A percentile compares a stretch with the other conserved stretches of the same genome.
Conservation (phyloP, 2,329 filamentous ascomycete species). For the Didymella exigua region DNA sequence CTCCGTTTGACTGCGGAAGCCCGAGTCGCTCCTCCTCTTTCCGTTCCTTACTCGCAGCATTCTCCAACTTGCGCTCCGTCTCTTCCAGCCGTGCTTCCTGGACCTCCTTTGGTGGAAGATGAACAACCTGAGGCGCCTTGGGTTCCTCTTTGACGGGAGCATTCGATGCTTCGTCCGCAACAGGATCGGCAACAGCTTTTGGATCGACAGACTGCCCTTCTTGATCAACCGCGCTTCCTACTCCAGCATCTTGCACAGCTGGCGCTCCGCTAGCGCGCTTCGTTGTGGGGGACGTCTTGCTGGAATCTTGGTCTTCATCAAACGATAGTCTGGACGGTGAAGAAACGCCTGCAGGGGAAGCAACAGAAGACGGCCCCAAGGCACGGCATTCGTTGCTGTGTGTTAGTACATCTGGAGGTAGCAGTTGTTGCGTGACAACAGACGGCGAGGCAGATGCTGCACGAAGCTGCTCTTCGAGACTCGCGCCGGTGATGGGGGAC, state of each 20-base stretch:
- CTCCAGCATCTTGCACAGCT: conserved; percentile 20
- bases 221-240: conserved; percentile 1
- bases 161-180: conserved; percentile 22
- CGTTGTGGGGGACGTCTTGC: conserved; percentile 15
- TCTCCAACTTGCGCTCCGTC: conserved; percentile 48
- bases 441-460: conserved; percentile 46
- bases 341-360: conserved; percentile 15
- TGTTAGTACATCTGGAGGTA: conserved; percentile 23
- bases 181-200: conserved; percentile 34
- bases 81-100: conserved; percentile 56
- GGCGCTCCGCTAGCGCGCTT: conserved; percentile 15
- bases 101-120: conserved; percentile 57
- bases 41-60: conserved; percentile 43
- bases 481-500: conserved; percentile 27
- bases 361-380: conserved; percentile 15
- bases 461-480: conserved; percentile 43
- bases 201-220: conserved; percentile 33
- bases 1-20: conserved; percentile 29
- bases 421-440: conserved; percentile 31
- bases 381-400: conserved; percentile 22
- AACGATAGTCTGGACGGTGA: conserved; percentile 14
- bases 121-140: conserved; percentile 47
- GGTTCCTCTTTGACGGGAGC: conserved; percentile 11
- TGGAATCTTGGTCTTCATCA: conserved; percentile 24
- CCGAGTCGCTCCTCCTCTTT: conserved; percentile 48